Evolutionary conservation across 805 yeast species (phyloP).

Genomic region (Naumovozyma castellii): DNA sequence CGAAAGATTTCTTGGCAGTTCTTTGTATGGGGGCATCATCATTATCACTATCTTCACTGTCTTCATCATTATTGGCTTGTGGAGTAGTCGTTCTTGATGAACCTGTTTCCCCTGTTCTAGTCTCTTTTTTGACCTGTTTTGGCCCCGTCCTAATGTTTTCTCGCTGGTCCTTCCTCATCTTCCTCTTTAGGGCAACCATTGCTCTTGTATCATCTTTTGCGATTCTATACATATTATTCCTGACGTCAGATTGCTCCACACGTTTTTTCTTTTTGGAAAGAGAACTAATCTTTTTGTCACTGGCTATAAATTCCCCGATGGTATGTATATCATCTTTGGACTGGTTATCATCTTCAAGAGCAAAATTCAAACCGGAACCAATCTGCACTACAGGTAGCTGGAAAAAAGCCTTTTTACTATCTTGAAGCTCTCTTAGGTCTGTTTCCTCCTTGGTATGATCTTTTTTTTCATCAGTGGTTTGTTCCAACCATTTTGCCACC

Average conservation of each 20-base stretch:
- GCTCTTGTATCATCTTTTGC: constrained; percentile 29
- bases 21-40: constrained; percentile 11
- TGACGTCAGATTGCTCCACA: constrained; percentile 4
- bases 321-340: constrained; percentile 24
- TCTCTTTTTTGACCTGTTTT: neutral
- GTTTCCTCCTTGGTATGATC: constrained; percentile 1
- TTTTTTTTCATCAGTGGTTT: constrained; percentile 2
- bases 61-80: constrained; percentile 6
- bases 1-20: constrained; percentile 20
- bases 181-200: constrained; percentile 28
- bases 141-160: constrained; percentile 7
- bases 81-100: neutral
- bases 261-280: constrained; percentile 25
- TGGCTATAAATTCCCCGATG: constrained; percentile 29
- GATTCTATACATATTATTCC: constrained; percentile 18
- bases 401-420: constrained; percentile 21
- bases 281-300: constrained; percentile 27
- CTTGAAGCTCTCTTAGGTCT: constrained; percentile 7
- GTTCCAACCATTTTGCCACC: constrained; percentile 24
- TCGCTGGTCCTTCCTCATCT: constrained; percentile 21
- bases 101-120: constrained; percentile 1
- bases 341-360: constrained; percentile 1
- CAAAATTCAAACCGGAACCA: constrained; percentile 26
- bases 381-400: constrained; percentile 27
- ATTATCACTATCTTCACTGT: constrained; percentile 10